Evolutionary conservation across 176 grass and related monocot genomes (phyloP), one percentile per base, ranked within the genome.

Genomic region (Hyparrhenia diplandra): DNA sequence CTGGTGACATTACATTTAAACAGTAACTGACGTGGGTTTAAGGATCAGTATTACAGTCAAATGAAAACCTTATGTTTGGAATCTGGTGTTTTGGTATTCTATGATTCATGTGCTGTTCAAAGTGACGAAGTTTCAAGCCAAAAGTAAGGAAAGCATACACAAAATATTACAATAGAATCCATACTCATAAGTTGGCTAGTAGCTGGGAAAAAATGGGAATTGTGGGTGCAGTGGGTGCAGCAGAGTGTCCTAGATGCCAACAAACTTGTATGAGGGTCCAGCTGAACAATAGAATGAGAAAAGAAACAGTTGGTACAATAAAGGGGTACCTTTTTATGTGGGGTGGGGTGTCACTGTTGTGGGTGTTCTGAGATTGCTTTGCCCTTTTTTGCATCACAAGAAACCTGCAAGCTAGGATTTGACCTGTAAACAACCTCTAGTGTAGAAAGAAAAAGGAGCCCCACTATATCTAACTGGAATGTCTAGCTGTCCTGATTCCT

Each of bases 271-370:
- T 59, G 43, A 72, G 65, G 73, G 43, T 21, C 55, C 21, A 14
- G 17, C 42, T 77, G 49, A 36, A 18, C 70, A 64, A 23, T 54
- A 76, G 10, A 10, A 8, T 71, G 9, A 18, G 18, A 71, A 73
- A 85, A 81, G 14, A 31, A 78, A 21, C 27, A 67, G 32, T 73
- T 79, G 80, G 75, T 84, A 39, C 47, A 88, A 74, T 57, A 57
- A 57, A 57, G 54, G n/a, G 54, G 21, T 10, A 57, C 54, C 21
- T 57, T n/a, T 52, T 57, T 23, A 57, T 57, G 21, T 23, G 54
- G 21, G 54, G 54, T 57, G 54, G 21, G 54, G 54, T 23, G 54
- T 57, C 54, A 57, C 54, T 57, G 54, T 57, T 57, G 21, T 57
- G 54, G 54, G 2, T 57, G 46, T 49, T 49, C 16, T 23, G 54